Conservation (phyloP, 257 asterid genomes). For the Anisodus acutangulus region DNA sequence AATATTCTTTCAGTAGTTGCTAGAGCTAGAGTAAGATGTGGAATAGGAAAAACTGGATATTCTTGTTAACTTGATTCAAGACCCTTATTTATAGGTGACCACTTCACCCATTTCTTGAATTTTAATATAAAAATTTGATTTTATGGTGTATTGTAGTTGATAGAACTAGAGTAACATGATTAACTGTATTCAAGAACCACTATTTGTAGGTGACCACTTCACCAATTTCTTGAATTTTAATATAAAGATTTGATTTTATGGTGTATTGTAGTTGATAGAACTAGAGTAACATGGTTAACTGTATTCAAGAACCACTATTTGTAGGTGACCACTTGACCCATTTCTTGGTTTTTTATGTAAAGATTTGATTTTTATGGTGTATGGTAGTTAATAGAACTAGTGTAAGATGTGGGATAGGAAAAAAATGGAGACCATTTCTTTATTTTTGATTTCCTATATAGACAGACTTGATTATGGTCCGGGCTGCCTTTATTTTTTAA, state of each 20-base stretch:
- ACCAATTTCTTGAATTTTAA: neutral
- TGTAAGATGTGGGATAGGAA: too few relatives aligned
- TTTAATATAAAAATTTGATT: too few relatives aligned
- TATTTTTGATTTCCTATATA: too few relatives aligned
- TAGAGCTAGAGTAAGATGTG: neutral
- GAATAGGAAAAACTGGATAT: neutral
- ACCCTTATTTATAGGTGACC: conserved; percentile 82
- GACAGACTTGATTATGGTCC: too few relatives aligned
- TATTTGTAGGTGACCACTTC: conserved; percentile 61
- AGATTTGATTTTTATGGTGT: neutral
- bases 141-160: too few relatives aligned
- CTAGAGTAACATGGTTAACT: neutral
- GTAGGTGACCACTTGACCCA: neutral
- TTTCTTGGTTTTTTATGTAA: neutral
- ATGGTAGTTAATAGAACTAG: too few relatives aligned
- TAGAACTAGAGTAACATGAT: too few relatives aligned
- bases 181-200: conserved; percentile 93
- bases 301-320: neutral
- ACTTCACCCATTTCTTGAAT: neutral
- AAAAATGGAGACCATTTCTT: too few relatives aligned
- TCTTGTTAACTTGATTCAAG: conserved; percentile 57
- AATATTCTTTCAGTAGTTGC: neutral
- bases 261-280: conserved; percentile 6
- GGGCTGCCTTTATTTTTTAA: too few relatives aligned
- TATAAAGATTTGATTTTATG: neutral